A percentile compares a stretch with the other conserved stretches of the same genome.
Evolutionary conservation across 1,284 basidiomycete genomes (phyloP).

Genomic region (Waitea zeae): DNA sequence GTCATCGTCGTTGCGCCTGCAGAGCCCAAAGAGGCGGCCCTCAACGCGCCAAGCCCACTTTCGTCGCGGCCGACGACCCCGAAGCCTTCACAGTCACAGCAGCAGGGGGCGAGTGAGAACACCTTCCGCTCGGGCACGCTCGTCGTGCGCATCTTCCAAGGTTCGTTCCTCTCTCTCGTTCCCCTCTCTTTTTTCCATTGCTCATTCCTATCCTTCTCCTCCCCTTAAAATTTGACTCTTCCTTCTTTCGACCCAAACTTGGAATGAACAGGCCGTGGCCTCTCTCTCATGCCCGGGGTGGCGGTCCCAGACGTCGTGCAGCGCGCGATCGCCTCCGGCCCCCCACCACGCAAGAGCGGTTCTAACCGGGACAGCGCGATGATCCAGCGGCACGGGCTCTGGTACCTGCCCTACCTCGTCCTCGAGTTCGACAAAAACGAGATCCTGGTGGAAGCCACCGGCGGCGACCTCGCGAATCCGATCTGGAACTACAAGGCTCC

Average conservation of each 20-base stretch:
- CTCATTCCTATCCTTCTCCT: too few relatives aligned
- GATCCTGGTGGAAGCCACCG: conserved; percentile 81
- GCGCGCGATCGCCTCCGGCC: conserved; percentile 49
- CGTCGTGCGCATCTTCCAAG: conserved; percentile 78
- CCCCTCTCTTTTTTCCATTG: too few relatives aligned
- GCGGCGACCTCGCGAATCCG: conserved; percentile 47
- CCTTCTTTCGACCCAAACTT: too few relatives aligned
- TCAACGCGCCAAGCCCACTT: conserved; percentile 53
- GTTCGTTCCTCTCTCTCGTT: too few relatives aligned
- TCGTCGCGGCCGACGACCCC: conserved; percentile 57
- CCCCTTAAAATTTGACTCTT: too few relatives aligned
- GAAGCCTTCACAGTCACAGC: too few relatives aligned
- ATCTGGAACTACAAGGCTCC: conserved; percentile 41
- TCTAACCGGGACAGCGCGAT: conserved; percentile 77
- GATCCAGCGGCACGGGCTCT: conserved; percentile 77
- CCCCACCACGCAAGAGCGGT: conserved; percentile 30
- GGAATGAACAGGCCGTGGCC: conserved; percentile 70
- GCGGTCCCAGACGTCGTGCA: conserved; percentile 78
- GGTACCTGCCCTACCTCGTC: conserved; percentile 94
- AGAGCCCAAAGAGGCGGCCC: conserved; percentile 47
- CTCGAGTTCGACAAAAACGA: conserved; percentile 99
- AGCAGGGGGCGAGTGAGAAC: conserved; percentile 23
- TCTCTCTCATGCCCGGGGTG: conserved; percentile 57
- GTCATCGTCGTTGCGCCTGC: conserved; percentile 37
- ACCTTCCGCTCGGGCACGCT: conserved; percentile 66